Evolutionary conservation across 345 rosid genomes (phyloP).

Genomic region (Nasturtium officinale): DNA sequence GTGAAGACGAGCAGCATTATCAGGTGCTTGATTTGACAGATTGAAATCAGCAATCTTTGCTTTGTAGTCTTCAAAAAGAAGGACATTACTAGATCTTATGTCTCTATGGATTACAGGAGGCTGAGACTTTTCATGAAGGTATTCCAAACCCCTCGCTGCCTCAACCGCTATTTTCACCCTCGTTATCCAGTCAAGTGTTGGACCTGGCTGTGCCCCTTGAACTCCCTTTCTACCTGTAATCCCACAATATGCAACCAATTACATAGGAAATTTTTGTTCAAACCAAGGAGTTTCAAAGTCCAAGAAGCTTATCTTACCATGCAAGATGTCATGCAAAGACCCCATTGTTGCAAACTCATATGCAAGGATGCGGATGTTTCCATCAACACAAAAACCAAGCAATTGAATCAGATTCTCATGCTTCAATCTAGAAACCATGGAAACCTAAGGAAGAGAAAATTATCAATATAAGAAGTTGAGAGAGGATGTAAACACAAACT

Average conservation of each 20-base stretch:
- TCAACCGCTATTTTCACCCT: constrained; percentile 47
- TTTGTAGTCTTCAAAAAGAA: constrained; percentile 45
- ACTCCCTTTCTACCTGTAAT: constrained; percentile 45
- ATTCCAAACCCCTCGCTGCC: constrained; percentile 46
- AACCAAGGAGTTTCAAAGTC: background rate
- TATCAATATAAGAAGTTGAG: constrained; percentile 22
- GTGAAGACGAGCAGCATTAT: constrained; percentile 49
- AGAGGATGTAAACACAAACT: constrained; percentile 15
- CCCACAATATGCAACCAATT: constrained; percentile 23
- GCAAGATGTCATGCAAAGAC: constrained; percentile 92
- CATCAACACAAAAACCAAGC: constrained; percentile 89
- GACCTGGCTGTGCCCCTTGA: constrained; percentile 50
- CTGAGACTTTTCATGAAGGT: constrained; percentile 47
- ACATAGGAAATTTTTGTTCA: background rate
- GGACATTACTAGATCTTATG: constrained; percentile 46
- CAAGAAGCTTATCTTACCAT: constrained; percentile 56
- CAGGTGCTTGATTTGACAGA: constrained; percentile 48
- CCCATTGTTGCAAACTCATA: constrained; percentile 99
- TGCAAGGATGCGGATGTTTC: constrained; percentile 83
- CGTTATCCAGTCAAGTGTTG: constrained; percentile 47
- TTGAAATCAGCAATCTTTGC: constrained; percentile 47
- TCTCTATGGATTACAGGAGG: constrained; percentile 47
- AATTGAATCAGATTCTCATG: constrained; percentile 83
- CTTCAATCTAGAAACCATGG: constrained; percentile 90
- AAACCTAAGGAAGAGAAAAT: constrained; percentile 56